Evolutionary conservation across 257 asterid species (phyloP).

Genomic region (Verbascum thapsus): DNA sequence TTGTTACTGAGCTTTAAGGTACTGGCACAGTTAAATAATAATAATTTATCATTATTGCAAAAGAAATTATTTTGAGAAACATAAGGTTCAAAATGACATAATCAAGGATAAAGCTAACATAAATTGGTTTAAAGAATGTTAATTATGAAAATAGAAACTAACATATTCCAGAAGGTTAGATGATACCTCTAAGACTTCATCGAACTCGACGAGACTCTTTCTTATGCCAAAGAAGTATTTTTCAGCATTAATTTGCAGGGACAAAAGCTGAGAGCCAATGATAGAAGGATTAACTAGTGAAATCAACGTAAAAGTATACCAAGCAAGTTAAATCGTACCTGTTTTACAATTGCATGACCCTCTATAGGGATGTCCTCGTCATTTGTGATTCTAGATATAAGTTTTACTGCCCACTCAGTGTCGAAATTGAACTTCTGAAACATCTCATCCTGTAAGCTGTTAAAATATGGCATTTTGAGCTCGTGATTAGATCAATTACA

Average conservation of each 20-base stretch:
- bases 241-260: slow-evolving; percentile 92
- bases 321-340: slow-evolving; percentile 42
- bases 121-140: not conserved
- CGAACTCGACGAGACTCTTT: slow-evolving; percentile 95
- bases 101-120: not conserved
- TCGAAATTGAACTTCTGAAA: slow-evolving; percentile 95
- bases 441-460: slow-evolving; percentile 98
- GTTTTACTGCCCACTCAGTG: slow-evolving; percentile 94
- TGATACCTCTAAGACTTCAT: slow-evolving; percentile 97
- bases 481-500: slow-evolving; percentile 24
- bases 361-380: slow-evolving; percentile 93
- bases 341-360: slow-evolving; percentile 84
- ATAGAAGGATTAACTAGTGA: slow-evolving; percentile 29
- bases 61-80: too few relatives aligned
- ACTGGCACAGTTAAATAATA: not conserved
- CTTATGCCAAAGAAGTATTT: slow-evolving; percentile 86
- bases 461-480: slow-evolving; percentile 26
- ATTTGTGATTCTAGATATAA: slow-evolving; percentile 82
- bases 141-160: slow-evolving; percentile 8
- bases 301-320: slow-evolving; percentile 22
- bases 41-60: too few relatives aligned
- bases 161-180: slow-evolving; percentile 16
- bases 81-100: too few relatives aligned
- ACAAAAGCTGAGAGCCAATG: slow-evolving; percentile 65
- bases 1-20: not conserved